Evolutionary conservation across 768 basidiomycete genomes (phyloP).

Genomic region (Lactarius trivialis): DNA sequence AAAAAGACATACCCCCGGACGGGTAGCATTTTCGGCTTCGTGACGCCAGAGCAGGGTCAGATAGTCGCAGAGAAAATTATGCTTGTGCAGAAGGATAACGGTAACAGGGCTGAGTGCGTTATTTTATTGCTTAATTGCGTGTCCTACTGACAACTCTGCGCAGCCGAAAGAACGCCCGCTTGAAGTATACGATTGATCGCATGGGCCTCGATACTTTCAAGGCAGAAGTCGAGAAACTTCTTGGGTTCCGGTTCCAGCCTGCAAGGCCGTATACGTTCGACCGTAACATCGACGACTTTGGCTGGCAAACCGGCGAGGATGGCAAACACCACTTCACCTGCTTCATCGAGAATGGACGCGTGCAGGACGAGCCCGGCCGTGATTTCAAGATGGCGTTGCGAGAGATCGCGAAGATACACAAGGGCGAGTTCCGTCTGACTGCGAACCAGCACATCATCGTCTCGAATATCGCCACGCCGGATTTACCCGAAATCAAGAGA

Average conservation of each 20-base stretch:
- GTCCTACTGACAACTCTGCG: not conserved
- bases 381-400: constrained; percentile 90
- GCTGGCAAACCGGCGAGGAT: constrained; percentile 85
- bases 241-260: constrained; percentile 72
- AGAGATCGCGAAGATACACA: constrained; percentile 92
- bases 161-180: constrained; percentile 66
- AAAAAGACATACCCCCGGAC: constrained; percentile 97
- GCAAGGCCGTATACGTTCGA: constrained; percentile 76
- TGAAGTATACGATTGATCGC: constrained; percentile 96
- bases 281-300: constrained; percentile 88
- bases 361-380: constrained; percentile 87
- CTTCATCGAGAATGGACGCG: constrained; percentile 96
- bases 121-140: not conserved
- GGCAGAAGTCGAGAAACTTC: constrained; percentile 80
- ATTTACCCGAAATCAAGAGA: constrained; percentile 70
- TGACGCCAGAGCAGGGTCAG: constrained; percentile 77
- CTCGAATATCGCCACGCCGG: constrained; percentile 69
- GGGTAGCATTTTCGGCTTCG: constrained; percentile 88
- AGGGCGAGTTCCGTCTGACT: constrained; percentile 89
- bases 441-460: constrained; percentile 93
- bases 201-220: constrained; percentile 88
- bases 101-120: constrained; percentile 85
- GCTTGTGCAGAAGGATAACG: constrained; percentile 90
- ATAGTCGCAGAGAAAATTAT: constrained; percentile 89
- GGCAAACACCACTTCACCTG: constrained; percentile 87